Base-by-base conservation (phyloP, 345 rosid species). In the Gossypium stocksii region DNA sequence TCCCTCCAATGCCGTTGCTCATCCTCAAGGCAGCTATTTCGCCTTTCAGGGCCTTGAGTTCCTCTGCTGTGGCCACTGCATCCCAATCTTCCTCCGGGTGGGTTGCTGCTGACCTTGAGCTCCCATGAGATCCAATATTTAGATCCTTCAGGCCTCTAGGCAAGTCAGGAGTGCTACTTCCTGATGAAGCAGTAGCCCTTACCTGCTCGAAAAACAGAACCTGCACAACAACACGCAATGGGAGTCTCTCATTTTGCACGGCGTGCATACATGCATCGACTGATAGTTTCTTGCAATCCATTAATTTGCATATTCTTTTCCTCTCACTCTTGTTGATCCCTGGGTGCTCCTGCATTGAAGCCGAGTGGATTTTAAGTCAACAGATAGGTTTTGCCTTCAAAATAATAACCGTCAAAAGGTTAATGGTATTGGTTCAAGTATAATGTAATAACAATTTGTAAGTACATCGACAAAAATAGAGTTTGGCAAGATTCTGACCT, bases 281-380 rank as follows among this genome's bases (percentile, higher is more conserved):
- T 0, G 98, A 90, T 25, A 93, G 88, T 77, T 93, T 93, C 83
- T 89, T 78, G 82, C 98, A 93, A 79, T 93, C 97, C 98, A 93
- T 93, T 72, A 93, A 71, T 70, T 85, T 91, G 87, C 98, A 93
- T 79, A 91, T 87, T 76, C 82, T 86, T 86, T 88, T 93, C 83
- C 93, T 89, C 70, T 93, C 98, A 29, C 86, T 78, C 85, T 93
- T 93, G 84, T 86, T 86, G 74, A 93, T 88, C 20, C 84, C 87
- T 1, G 82, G 86, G 76, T 93, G 98, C 71, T 86, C 97, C 98
- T 93, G 84, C 83, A 77, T 66, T 10, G 11, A 72, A 60, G 66
- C 65, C 63, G 16, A 44, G 14, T 12, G 43, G 45, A 27, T 9
- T 41, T 20, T 11, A 60, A 29, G 46, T 25, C 23, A 27, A 68